phyloP scores from a whole-genome alignment of 1,284 basidiomycete species.

The Fomes fomentarius region DNA sequence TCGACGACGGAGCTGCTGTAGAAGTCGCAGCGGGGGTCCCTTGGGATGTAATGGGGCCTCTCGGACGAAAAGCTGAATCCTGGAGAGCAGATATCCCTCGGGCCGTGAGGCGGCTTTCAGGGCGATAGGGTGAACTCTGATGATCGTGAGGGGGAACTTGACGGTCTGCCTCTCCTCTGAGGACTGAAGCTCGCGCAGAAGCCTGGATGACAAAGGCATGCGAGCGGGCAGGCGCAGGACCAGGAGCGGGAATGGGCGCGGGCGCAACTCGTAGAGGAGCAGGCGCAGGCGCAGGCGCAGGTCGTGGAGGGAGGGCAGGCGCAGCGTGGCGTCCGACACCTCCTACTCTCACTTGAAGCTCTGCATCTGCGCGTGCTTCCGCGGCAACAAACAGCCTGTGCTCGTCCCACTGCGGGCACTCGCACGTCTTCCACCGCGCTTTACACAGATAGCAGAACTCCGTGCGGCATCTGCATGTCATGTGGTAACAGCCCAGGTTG shows the following conservation, averaged over 20 bases:
- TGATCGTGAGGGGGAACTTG: too few species aligned
- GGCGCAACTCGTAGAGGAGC: neutral
- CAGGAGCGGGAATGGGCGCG: too few species aligned
- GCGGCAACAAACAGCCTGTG: constrained; percentile 36
- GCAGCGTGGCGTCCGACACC: neutral
- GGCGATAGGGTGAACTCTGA: too few species aligned
- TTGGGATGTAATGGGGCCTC: too few species aligned
- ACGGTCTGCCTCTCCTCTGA: too few species aligned
- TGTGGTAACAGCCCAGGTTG: constrained; percentile 45
- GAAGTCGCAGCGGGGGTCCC: too few species aligned
- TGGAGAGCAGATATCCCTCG: too few species aligned
- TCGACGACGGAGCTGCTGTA: neutral
- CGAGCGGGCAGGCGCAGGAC: too few species aligned
- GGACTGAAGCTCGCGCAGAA: too few species aligned
- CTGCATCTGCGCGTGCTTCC: constrained; percentile 36
- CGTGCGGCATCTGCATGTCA: constrained; percentile 47
- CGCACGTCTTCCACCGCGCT: constrained; percentile 43
- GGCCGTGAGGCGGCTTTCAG: too few species aligned
- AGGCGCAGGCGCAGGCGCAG: constrained; percentile 34
- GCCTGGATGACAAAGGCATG: too few species aligned
- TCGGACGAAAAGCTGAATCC: too few species aligned
- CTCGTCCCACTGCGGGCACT: constrained; percentile 48
- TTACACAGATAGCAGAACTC: constrained; percentile 40
- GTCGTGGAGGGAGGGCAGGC: neutral
- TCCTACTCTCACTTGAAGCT: constrained; percentile 7